Percentiles rank a stretch among this genome's conserved stretches.
Conservation (phyloP, 1,139 yeast genomes). For the Zygoascus meyerae region DNA sequence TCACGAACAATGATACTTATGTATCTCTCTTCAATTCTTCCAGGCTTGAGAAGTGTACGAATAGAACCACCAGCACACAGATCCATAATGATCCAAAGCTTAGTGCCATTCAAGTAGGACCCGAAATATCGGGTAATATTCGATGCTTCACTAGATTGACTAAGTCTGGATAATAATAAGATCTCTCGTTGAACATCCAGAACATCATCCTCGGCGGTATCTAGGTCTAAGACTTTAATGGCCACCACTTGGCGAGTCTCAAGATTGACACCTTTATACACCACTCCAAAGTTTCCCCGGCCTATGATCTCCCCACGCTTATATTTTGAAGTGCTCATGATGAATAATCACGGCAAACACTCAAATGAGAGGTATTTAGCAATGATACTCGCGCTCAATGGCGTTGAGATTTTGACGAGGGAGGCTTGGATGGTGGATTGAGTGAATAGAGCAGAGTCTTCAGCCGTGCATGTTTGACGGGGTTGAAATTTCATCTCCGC, state of each 20-base stretch:
- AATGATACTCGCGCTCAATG: too few relatives aligned
- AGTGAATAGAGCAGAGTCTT: background rate
- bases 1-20: slow-evolving; percentile 81
- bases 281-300: slow-evolving; percentile 94
- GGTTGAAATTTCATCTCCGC: too few relatives aligned
- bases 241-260: slow-evolving; percentile 77
- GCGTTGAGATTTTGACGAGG: background rate
- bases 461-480: background rate
- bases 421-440: background rate
- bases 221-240: slow-evolving; percentile 85
- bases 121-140: slow-evolving; percentile 93
- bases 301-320: slow-evolving; percentile 89
- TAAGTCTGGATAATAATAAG: slow-evolving; percentile 74
- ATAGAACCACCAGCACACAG: slow-evolving; percentile 96
- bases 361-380: too few relatives aligned
- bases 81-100: slow-evolving; percentile 97
- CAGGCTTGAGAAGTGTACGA: slow-evolving; percentile 80
- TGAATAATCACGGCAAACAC: too few relatives aligned
- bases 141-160: slow-evolving; percentile 54
- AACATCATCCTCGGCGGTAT: slow-evolving; percentile 91
- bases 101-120: slow-evolving; percentile 76
- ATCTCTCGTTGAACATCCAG: slow-evolving; percentile 92
- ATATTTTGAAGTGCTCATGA: slow-evolving; percentile 34
- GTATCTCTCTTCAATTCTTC: slow-evolving; percentile 78
- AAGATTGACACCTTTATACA: slow-evolving; percentile 66